phyloP scores from a whole-genome alignment of 2,329 filamentous ascomycete species.

The Venturia carpophila region DNA sequence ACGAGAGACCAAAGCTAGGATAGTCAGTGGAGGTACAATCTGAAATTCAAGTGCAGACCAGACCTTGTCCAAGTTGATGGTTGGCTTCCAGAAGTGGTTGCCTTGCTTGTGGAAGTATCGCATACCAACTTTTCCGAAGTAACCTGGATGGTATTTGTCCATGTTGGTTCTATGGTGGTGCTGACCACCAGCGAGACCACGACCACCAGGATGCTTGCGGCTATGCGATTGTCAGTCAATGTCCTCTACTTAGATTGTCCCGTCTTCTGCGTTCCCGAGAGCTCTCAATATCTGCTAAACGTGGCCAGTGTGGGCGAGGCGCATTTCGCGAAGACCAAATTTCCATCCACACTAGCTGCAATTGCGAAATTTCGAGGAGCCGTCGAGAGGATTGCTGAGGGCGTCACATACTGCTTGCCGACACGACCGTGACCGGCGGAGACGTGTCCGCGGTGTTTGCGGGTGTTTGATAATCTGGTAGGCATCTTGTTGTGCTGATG shows the following conservation, averaged over 20 bases:
- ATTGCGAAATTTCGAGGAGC: neutral
- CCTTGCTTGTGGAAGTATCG: conserved; percentile 83
- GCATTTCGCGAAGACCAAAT: neutral
- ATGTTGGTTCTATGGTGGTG: conserved; percentile 96
- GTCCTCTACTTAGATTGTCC: neutral
- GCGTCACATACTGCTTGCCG: conserved; percentile 20
- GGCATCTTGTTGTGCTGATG: conserved; percentile 19
- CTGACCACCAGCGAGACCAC: conserved; percentile 93
- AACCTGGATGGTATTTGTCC: conserved; percentile 94
- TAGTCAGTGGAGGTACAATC: conserved; percentile 14
- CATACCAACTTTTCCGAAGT: conserved; percentile 63
- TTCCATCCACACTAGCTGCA: neutral
- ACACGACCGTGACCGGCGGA: conserved; percentile 91
- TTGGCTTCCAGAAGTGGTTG: conserved; percentile 97
- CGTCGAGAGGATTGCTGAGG: neutral
- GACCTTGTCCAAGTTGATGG: conserved; percentile 98
- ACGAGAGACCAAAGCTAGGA: conserved; percentile 90
- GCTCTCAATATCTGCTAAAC: neutral
- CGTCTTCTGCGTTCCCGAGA: neutral
- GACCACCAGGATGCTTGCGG: conserved; percentile 67
- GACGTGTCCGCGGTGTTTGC: conserved; percentile 73
- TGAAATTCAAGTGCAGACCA: conserved; percentile 12
- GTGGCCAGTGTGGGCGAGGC: neutral
- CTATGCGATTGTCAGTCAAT: conserved; percentile 50
- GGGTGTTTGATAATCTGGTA: conserved; percentile 25